Evolutionary conservation across 768 basidiomycete genomes (phyloP).

Genomic region (Termitomyces bulborhizus): DNA sequence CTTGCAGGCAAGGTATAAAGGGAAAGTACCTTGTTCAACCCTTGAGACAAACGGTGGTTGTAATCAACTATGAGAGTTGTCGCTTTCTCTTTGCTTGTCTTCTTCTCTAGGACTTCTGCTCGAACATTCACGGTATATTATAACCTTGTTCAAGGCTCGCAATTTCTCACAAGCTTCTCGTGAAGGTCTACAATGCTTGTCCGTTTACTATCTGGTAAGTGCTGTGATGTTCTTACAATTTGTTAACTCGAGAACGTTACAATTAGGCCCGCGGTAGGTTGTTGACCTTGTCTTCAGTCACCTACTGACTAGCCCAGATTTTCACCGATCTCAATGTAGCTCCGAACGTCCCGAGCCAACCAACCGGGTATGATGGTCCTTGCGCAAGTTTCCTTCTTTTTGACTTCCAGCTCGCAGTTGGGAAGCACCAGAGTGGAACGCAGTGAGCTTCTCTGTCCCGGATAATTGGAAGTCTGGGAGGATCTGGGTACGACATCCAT

Average conservation of each 20-base stretch:
- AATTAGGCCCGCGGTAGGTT: constrained; percentile 31
- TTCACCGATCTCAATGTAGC: constrained; percentile 56
- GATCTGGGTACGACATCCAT: constrained; percentile 38
- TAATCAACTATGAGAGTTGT: constrained; percentile 22
- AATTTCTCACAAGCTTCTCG: background rate
- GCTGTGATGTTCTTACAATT: background rate
- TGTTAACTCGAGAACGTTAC: background rate
- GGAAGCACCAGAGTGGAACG: constrained; percentile 30
- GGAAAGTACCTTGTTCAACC: background rate
- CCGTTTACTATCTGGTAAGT: constrained; percentile 64
- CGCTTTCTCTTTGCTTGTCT: constrained; percentile 12
- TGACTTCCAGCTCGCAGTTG: constrained; percentile 22
- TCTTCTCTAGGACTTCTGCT: constrained; percentile 25
- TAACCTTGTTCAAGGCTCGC: background rate
- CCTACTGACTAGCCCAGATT: constrained; percentile 29
- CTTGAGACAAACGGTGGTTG: background rate
- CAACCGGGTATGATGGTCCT: constrained; percentile 35
- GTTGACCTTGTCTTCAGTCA: background rate
- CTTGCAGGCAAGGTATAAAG: background rate
- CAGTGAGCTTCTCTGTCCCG: constrained; percentile 47
- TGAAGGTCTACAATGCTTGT: constrained; percentile 50
- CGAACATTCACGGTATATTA: constrained; percentile 47
- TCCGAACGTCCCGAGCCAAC: constrained; percentile 33
- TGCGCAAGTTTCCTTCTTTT: background rate
- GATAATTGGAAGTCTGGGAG: constrained; percentile 61